Base-by-base conservation (phyloP, 2,329 filamentous ascomycete species). In the Xylaria sp. region DNA sequence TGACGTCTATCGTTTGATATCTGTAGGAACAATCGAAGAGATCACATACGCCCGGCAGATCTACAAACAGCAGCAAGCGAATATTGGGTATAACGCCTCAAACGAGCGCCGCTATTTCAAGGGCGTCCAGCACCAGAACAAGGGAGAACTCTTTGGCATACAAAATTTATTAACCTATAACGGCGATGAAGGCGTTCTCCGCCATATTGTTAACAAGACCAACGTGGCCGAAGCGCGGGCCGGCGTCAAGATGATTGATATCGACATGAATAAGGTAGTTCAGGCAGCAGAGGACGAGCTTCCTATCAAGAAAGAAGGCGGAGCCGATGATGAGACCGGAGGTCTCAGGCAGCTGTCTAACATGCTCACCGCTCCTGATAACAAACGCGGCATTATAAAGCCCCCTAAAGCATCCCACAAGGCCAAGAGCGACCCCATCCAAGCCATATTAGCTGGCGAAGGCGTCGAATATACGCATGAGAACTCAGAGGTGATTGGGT, bases 11-110 rank as follows among this genome's bases (percentile, higher is more conserved):
- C 90, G 96, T 3, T 87, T 99, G 1, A 89, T 99, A 19, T 95
- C 92, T 1, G 90, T 93, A 1, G 96, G 96, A 0, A 98, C 96
- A 0, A 93, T 99, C 17, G 96, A 99, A 77, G 96, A 99, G 79
- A 96, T 98, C 62, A 93, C 98, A 7, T 99, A 99, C 75, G 96
- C 95, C 0, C 88, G 96, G 6, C 96, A 99, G 76, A 96, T 99
- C 47, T 99, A 99, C 85, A 99, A 99, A 79, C 96, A 99, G 77
- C 96, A 99, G 76, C 96, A 98, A 81, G 95, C 96, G 30, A 98
- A 98, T 76, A 98, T 99, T 67, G 96, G 93, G 0, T 98, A 99
- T 80, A 97, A 91, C 39, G 96, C 96, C 0, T 97, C 93, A 0
- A 92, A 90, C 4, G 96, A 99, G 79, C 90, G 96, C 3, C 89